A percentile compares a stretch with the other conserved stretches of the same genome.
Conservation (phyloP, 139 green algal species). For the Trebouxia sp. region DNA sequence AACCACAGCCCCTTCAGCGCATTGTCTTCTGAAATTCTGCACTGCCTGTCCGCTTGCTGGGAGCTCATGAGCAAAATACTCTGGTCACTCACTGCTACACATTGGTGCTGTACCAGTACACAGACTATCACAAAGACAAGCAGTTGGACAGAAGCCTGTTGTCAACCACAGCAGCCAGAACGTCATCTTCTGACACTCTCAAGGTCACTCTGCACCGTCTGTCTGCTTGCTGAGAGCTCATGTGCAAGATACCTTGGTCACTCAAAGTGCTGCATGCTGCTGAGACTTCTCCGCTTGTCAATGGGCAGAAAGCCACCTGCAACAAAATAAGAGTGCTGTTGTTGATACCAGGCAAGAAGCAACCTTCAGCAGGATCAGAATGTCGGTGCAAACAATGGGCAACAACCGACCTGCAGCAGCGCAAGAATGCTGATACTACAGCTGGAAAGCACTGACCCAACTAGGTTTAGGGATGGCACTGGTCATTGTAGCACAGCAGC, state of each 20-base stretch:
- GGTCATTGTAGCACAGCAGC: too few relatives aligned
- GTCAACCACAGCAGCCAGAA: constrained; percentile 4
- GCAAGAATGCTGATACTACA: too few relatives aligned
- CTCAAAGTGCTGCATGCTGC: constrained; percentile 13
- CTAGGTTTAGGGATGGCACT: too few relatives aligned
- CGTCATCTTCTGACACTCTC: constrained; percentile 15
- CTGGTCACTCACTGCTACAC: too few relatives aligned
- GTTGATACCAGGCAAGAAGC: neutral
- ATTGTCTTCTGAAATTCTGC: too few relatives aligned
- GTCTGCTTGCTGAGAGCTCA: constrained; percentile 20
- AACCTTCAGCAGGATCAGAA: neutral
- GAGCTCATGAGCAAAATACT: too few relatives aligned
- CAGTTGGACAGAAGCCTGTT: constrained; percentile 20
- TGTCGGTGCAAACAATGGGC: neutral
- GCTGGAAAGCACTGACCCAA: too few relatives aligned
- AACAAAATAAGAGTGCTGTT: neutral
- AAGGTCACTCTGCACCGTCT: neutral
- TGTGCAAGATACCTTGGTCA: constrained; percentile 4
- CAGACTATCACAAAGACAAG: constrained; percentile 5
- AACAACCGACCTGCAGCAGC: too few relatives aligned
- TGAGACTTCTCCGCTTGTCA: constrained; percentile 13
- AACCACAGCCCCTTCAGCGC: neutral
- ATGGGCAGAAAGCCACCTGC: constrained; percentile 25
- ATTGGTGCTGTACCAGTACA: too few relatives aligned
- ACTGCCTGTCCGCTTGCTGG: too few relatives aligned